Evolutionary conservation across 1,284 basidiomycete species (phyloP).

Genomic region (Fomitiporia mediterranea): DNA sequence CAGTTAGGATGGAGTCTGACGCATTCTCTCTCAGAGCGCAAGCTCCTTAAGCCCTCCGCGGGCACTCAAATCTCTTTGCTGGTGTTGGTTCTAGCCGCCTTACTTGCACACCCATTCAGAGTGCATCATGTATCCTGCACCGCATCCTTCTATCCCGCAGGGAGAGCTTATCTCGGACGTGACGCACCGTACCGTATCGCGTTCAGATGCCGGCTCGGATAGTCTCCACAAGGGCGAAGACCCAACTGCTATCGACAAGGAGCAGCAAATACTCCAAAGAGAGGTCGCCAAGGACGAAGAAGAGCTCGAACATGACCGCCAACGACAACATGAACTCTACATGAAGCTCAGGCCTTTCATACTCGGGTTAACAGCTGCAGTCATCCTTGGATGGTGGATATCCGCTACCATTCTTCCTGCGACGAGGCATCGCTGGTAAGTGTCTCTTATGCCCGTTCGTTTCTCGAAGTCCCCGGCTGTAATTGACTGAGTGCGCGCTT

Average conservation of each 20-base stretch:
- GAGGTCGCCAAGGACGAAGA: slow-evolving; percentile 23
- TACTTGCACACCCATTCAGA: background rate
- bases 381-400: slow-evolving; percentile 81
- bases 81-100: background rate
- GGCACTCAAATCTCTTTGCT: background rate
- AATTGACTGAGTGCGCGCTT: slow-evolving; percentile 4
- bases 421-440: slow-evolving; percentile 70
- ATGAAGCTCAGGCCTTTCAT: slow-evolving; percentile 37
- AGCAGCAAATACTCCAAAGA: slow-evolving; percentile 23
- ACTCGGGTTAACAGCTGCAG: slow-evolving; percentile 45
- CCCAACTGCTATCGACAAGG: slow-evolving; percentile 19
- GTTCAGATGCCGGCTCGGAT: slow-evolving; percentile 5
- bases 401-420: slow-evolving; percentile 59
- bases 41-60: background rate
- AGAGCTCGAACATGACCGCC: slow-evolving; percentile 27
- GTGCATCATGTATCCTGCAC: background rate
- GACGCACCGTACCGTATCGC: background rate
- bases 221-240: slow-evolving; percentile 11
- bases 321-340: slow-evolving; percentile 23
- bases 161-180: slow-evolving; percentile 6
- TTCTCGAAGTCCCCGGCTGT: slow-evolving; percentile 22
- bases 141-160: background rate
- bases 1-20: background rate
- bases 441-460: slow-evolving; percentile 18
- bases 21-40: background rate